Conservation (phyloP, 768 basidiomycete species). For the Mycena rebaudengoi region DNA sequence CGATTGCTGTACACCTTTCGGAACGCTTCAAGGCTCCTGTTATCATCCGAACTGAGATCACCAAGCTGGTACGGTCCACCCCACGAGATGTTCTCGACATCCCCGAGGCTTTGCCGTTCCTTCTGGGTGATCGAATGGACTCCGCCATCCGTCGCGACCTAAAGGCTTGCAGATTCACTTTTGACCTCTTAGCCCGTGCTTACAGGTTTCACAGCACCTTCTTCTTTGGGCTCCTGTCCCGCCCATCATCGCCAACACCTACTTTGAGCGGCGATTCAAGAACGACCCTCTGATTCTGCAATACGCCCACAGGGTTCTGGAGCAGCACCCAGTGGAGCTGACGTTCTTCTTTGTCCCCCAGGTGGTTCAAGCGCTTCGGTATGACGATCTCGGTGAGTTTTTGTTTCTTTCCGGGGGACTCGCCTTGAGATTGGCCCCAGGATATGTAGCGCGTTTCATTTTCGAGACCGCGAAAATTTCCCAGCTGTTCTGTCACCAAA, state of each 20-base stretch:
- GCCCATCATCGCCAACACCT: constrained; percentile 80
- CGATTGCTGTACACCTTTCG: constrained; percentile 82
- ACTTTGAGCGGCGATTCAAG: constrained; percentile 86
- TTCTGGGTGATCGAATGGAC: constrained; percentile 80
- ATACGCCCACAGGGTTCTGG: constrained; percentile 95
- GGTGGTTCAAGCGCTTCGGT: constrained; percentile 94
- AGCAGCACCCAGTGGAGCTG: constrained; percentile 92
- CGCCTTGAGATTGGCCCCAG: constrained; percentile 47
- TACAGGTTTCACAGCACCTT: constrained; percentile 64
- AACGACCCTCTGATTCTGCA: constrained; percentile 89
- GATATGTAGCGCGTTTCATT: constrained; percentile 94
- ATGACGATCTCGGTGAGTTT: constrained; percentile 81
- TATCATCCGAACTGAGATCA: constrained; percentile 73
- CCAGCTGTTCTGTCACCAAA: constrained; percentile 98
- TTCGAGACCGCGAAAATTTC: constrained; percentile 98
- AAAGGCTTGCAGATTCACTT: constrained; percentile 51
- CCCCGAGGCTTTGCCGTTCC: constrained; percentile 82
- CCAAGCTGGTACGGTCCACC: constrained; percentile 75
- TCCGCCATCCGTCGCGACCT: constrained; percentile 68
- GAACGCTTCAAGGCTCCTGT: constrained; percentile 84
- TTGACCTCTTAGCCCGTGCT: neutral
- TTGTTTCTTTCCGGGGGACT: neutral
- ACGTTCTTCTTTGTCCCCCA: constrained; percentile 99
- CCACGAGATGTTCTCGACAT: constrained; percentile 74
- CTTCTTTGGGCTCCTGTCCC: constrained; percentile 91